Base-by-base conservation (phyloP, 2,329 filamentous ascomycete species). In the Ophiobolus disseminans region DNA sequence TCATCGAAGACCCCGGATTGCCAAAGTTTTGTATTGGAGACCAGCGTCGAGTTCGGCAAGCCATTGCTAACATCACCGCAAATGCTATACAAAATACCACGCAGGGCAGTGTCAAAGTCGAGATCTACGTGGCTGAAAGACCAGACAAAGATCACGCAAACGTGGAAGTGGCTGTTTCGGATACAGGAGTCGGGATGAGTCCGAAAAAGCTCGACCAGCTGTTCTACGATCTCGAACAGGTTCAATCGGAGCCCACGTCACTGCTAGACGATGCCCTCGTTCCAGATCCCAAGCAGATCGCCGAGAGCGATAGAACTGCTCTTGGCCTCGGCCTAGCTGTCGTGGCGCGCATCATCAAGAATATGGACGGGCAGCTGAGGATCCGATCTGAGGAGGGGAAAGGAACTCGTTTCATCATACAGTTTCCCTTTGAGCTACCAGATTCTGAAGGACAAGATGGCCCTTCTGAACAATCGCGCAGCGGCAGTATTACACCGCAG, bases 351-450 rank as follows among this genome's bases (percentile, higher is more conserved):
- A 90, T 91, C 26, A 81, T 96, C 23, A 84, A 86, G n/a, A 96
- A 91, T 64, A 94, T 96, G 89, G 87, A 93, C 49, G 92, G 91
- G 0, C 91, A 96, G 63, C 73, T 96, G 22, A 85, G 90, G 1
- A 75, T 96, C 1, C 93, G 91, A 63, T 96, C 91, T 0, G 90
- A 94, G 62, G 82, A 88, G 66, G 88, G 88, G 2, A 89, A 87
- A 60, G 91, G 92, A 0, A 92, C 91, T 14, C 82, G 89, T 42
- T 96, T 96, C 56, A 85, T 91, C 16, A 84, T 96, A 19, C 84
- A 90, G 55, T 76, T 96, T 22, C 87, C 88, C 0, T 94, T 96
- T 56, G 79, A 85, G 6, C 67, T 92, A 1, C 86, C 84, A 0
- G 70, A 77, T n/a, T 61, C 63, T 6, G 70, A 67, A 30, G 32